phyloP scores from a whole-genome alignment of 139 green algal species.

The Chlorella sp. region DNA sequence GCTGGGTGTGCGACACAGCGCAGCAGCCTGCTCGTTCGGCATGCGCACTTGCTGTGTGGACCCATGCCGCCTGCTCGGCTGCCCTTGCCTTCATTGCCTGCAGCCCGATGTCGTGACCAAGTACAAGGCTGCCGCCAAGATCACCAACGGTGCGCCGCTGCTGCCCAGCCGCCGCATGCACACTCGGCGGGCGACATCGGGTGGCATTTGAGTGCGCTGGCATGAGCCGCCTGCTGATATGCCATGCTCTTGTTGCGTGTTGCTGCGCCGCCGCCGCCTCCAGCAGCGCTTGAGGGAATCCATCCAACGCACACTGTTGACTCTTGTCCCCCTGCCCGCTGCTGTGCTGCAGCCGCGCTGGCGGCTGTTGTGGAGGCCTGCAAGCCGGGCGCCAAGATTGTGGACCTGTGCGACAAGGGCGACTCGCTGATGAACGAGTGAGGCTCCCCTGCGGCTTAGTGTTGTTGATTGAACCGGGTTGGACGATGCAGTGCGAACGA shows the following conservation, averaged over 20 bases:
- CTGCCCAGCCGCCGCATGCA: too few species aligned
- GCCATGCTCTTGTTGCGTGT: neutral
- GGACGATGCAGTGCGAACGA: too few species aligned
- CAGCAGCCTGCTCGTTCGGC: neutral
- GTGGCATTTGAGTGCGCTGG: too few species aligned
- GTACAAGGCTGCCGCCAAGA: constrained; percentile 98
- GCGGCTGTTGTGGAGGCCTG: constrained; percentile 71
- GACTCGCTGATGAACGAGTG: constrained; percentile 90
- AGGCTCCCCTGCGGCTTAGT: too few species aligned
- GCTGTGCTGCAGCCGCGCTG: constrained; percentile 82
- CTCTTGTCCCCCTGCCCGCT: neutral
- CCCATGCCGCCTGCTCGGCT: neutral
- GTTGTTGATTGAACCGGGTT: too few species aligned
- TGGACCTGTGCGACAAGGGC: constrained; percentile 89
- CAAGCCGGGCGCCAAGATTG: constrained; percentile 91
- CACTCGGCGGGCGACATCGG: too few species aligned
- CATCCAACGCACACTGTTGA: neutral
- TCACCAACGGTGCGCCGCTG: constrained; percentile 97
- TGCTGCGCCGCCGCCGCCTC: neutral
- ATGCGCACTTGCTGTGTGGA: neutral
- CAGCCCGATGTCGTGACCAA: constrained; percentile 97
- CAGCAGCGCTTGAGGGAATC: too few species aligned
- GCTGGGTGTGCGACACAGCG: too few species aligned
- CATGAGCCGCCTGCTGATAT: neutral
- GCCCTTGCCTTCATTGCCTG: neutral